phyloP scores from a whole-genome alignment of 352 stramenopile species.

The Pythium dissimile region DNA sequence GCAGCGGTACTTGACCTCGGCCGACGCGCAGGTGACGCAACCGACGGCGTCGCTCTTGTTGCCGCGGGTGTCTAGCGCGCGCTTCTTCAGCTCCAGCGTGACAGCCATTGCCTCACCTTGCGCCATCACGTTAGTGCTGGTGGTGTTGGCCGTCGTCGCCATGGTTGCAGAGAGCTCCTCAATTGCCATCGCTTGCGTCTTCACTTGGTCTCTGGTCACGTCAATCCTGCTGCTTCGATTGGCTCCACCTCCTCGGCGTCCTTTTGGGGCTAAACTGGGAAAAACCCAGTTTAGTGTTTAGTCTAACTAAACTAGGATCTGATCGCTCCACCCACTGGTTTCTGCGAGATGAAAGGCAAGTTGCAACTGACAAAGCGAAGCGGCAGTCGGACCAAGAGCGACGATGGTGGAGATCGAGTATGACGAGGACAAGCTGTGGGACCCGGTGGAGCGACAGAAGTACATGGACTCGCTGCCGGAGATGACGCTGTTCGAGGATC shows the following conservation, averaged over 20 bases:
- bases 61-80: constrained; percentile 21
- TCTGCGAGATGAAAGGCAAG: constrained; percentile 15
- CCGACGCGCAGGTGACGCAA: constrained; percentile 47
- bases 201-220: neutral
- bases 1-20: constrained; percentile 82
- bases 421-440: constrained; percentile 85
- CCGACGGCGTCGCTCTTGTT: constrained; percentile 1
- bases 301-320: constrained; percentile 4
- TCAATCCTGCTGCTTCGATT: constrained; percentile 22
- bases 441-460: constrained; percentile 65
- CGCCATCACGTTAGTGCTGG: too few relatives aligned
- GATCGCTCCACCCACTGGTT: constrained; percentile 13
- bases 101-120: too few relatives aligned
- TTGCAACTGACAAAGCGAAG: neutral
- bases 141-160: too few relatives aligned
- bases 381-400: neutral
- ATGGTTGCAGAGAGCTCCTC: neutral
- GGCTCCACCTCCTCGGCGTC: constrained; percentile 16
- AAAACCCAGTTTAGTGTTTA: constrained; percentile 2
- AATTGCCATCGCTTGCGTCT: neutral
- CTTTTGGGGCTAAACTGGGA: constrained; percentile 24
- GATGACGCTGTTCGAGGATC: constrained; percentile 88
- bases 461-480: constrained; percentile 85
- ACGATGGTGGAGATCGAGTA: constrained; percentile 86
- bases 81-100: constrained; percentile 28